Evolutionary conservation across 179 eudicot species (phyloP).

Genomic region (Actinidia polygama): DNA sequence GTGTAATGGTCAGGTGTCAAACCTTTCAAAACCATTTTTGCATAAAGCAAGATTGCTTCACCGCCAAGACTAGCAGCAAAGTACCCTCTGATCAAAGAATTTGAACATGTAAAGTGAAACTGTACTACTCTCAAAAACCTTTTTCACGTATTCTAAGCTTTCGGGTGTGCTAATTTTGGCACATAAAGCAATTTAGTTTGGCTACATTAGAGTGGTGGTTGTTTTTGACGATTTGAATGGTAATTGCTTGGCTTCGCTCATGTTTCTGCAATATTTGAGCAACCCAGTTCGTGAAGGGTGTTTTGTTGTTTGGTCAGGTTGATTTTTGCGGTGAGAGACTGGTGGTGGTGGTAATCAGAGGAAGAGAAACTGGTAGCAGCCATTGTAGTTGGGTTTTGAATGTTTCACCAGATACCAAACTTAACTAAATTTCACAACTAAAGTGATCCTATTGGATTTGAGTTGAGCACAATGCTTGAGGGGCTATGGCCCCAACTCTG

Average conservation of each 20-base stretch:
- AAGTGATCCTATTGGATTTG: neutral
- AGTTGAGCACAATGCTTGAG: neutral
- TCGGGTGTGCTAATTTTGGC: conserved; percentile 34
- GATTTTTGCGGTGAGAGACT: too few relatives aligned
- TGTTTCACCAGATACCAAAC: neutral
- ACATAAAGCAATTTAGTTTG: conserved; percentile 30
- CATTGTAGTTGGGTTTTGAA: neutral
- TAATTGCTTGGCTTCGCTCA: conserved; percentile 35
- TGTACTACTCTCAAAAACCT: conserved; percentile 20
- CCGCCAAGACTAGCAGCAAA: conserved; percentile 28
- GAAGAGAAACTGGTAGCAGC: conserved; percentile 4
- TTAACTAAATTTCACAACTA: neutral
- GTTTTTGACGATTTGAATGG: conserved; percentile 24
- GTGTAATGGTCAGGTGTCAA: conserved; percentile 37
- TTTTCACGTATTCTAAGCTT: conserved; percentile 39
- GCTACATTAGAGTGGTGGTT: conserved; percentile 4
- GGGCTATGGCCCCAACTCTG: neutral
- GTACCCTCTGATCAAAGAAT: conserved; percentile 41
- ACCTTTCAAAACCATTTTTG: conserved; percentile 25
- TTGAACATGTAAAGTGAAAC: conserved; percentile 27
- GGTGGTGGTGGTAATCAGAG: neutral
- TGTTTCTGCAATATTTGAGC: conserved; percentile 32
- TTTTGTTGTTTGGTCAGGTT: conserved; percentile 7
- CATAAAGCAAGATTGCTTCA: conserved; percentile 31
- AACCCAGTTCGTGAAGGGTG: conserved; percentile 9